Conservation (phyloP, 2,329 filamentous ascomycete species). For the Coniella vitis region DNA sequence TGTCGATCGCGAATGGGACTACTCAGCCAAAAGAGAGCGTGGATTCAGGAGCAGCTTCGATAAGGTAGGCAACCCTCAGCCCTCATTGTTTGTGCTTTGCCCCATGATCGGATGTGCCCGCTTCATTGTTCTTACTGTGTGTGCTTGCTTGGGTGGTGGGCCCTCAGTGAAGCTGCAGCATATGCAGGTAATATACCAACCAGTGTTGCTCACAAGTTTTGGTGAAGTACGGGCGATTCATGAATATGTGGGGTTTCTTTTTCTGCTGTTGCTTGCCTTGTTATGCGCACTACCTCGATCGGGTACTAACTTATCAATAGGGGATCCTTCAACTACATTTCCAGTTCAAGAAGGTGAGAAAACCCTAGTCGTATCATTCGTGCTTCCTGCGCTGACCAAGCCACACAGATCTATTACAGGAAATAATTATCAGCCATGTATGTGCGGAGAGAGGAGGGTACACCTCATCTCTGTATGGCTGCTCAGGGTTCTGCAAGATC, state of each 20-base stretch:
- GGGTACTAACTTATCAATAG: conserved; percentile 35
- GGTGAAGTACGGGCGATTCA: neutral
- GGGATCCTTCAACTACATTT: conserved; percentile 95
- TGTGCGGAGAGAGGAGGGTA: neutral
- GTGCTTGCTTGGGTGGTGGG: neutral
- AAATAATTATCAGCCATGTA: conserved; percentile 31
- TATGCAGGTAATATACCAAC: neutral
- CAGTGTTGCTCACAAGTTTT: neutral
- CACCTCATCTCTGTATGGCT: neutral
- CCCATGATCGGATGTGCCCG: neutral
- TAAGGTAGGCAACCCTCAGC: conserved; percentile 57
- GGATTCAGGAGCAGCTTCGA: conserved; percentile 97
- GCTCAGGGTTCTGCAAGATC: neutral
- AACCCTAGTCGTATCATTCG: conserved; percentile 15
- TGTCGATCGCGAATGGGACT: conserved; percentile 98
- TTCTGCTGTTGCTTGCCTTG: neutral
- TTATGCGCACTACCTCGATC: conserved; percentile 3
- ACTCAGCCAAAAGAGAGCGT: conserved; percentile 87
- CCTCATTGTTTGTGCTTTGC: conserved; percentile 14
- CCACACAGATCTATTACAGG: conserved; percentile 46
- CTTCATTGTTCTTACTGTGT: conserved; percentile 15
- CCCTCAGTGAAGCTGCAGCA: no score
- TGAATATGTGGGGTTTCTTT: no score
- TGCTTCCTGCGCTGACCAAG: conserved; percentile 14
- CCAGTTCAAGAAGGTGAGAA: conserved; percentile 87